Conservation (phyloP, 108 stramenopile genomes). For the Nitzschia sp. region DNA sequence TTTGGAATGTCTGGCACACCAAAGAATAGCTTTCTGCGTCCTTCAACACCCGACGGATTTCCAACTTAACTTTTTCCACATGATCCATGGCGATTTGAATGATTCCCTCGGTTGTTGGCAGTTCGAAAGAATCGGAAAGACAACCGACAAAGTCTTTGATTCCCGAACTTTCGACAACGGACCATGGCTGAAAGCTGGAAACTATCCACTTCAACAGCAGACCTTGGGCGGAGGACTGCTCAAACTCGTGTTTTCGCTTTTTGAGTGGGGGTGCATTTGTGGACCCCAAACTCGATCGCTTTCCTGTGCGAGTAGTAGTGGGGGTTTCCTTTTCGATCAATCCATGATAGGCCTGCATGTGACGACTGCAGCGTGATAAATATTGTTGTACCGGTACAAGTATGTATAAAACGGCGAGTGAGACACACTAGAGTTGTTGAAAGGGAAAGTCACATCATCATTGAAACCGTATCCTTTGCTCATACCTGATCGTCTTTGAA, state of each 20-base stretch:
- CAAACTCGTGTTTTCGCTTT: conserved; percentile 12
- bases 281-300: background rate
- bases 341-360: conserved; percentile 31
- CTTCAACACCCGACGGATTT: conserved; percentile 2
- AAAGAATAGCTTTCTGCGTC: conserved; percentile 6
- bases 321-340: background rate
- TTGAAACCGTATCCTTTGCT: too few relatives aligned
- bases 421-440: too few relatives aligned
- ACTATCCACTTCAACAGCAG: conserved; percentile 16
- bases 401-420: too few relatives aligned
- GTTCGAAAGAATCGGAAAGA: background rate
- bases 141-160: background rate
- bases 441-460: too few relatives aligned
- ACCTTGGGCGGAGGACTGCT: conserved; percentile 7
- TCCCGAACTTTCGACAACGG: conserved; percentile 10
- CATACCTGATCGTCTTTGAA: conserved; percentile 21
- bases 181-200: conserved; percentile 10
- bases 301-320: background rate
- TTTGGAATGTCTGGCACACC: background rate
- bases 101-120: conserved; percentile 8
- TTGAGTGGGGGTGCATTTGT: conserved; percentile 20
- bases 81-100: conserved; percentile 5
- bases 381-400: too few relatives aligned
- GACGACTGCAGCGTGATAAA: conserved; percentile 10
- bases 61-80: conserved; percentile 18